Percentiles rank a stretch among this genome's conserved stretches.
Evolutionary conservation across 2,329 filamentous ascomycete genomes (phyloP).

Genomic region (Aspergillus sp.): DNA sequence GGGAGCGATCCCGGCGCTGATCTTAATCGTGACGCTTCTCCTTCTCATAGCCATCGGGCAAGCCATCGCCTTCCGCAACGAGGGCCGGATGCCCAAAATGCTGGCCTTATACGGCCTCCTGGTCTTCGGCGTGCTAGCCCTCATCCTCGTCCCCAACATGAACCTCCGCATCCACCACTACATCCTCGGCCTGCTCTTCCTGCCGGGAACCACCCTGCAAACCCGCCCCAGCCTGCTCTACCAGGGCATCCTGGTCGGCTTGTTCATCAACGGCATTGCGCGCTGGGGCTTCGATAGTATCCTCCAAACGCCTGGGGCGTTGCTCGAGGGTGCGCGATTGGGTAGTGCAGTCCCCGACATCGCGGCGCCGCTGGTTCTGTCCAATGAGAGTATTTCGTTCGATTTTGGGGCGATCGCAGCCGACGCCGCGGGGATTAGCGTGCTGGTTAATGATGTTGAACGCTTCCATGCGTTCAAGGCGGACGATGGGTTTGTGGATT

Average conservation of each 20-base stretch:
- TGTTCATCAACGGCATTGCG: constrained; percentile 56
- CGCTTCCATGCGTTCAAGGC: constrained; percentile 45
- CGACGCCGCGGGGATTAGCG: constrained; percentile 44
- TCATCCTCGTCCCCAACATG: constrained; percentile 48
- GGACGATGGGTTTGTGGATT: constrained; percentile 18
- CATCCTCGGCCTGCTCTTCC: constrained; percentile 49
- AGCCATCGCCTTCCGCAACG: constrained; percentile 47
- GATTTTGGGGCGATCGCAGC: constrained; percentile 21
- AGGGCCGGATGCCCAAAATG: constrained; percentile 44
- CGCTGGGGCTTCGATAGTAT: constrained; percentile 56
- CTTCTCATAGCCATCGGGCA: constrained; percentile 46
- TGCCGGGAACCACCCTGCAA: constrained; percentile 51
- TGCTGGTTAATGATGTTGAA: constrained; percentile 55
- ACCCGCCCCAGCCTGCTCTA: constrained; percentile 51
- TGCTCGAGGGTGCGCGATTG: constrained; percentile 32
- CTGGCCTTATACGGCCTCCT: constrained; percentile 40
- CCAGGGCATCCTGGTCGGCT: constrained; percentile 51
- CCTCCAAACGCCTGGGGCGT: constrained; percentile 45
- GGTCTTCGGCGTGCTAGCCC: constrained; percentile 32
- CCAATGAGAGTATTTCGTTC: constrained; percentile 26
- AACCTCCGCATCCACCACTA: constrained; percentile 57
- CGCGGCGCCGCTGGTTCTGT: constrained; percentile 10
- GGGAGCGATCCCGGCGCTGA: constrained; percentile 48
- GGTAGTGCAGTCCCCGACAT: constrained; percentile 25
- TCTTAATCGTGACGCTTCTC: constrained; percentile 43